phyloP scores from a whole-genome alignment of 257 asterid species.

The Solanum pimpinellifolium region DNA sequence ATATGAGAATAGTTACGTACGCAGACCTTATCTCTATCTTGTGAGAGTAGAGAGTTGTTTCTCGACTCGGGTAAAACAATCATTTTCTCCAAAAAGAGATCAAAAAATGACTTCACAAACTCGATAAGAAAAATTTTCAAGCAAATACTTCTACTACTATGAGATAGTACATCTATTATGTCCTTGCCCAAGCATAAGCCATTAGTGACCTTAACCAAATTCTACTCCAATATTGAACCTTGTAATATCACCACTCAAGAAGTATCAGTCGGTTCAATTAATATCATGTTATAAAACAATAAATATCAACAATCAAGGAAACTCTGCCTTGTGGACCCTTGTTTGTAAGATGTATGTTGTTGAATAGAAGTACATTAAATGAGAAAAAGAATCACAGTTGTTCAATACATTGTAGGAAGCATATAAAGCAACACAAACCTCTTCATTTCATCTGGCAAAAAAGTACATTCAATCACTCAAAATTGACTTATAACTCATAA shows the following conservation, averaged over 20 bases:
- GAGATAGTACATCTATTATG: background rate
- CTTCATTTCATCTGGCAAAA: conserved; percentile 15
- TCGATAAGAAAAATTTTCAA: background rate
- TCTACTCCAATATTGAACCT: background rate
- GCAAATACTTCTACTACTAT: background rate
- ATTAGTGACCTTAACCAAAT: background rate
- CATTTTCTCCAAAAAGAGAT: background rate
- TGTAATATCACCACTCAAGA: background rate
- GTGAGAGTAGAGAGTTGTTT: background rate
- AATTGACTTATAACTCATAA: conserved; percentile 1
- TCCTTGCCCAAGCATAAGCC: background rate
- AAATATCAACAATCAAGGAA: background rate
- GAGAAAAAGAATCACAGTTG: background rate
- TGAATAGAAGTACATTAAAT: background rate
- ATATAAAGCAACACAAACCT: background rate
- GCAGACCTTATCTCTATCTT: no score
- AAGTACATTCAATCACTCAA: background rate
- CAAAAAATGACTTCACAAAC: background rate
- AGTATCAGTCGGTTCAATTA: background rate
- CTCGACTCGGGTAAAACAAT: background rate
- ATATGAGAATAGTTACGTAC: no score
- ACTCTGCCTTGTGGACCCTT: background rate
- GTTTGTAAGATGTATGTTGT: background rate
- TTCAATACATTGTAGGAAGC: background rate
- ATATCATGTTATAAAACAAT: background rate